Evolutionary conservation across 2,329 filamentous ascomycete species (phyloP).

Genomic region (Epichloe amarillans): DNA sequence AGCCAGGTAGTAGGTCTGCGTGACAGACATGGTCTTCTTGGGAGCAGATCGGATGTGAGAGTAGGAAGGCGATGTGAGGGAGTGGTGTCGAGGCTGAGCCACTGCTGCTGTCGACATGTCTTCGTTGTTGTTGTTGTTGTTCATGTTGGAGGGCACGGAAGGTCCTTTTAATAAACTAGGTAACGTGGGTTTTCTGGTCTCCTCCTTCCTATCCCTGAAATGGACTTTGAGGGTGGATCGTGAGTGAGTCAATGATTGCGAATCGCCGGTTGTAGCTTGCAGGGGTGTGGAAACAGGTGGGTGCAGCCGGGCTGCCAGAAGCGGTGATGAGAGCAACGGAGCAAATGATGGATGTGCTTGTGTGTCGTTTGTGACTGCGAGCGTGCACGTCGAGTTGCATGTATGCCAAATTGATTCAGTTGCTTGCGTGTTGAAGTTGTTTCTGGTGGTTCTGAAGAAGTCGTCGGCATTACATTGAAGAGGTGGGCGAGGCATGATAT

Average conservation of each 20-base stretch:
- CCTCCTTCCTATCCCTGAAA: conserved; percentile 10
- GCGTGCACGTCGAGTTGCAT: not conserved
- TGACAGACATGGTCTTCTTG: conserved; percentile 89
- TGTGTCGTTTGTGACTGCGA: not conserved
- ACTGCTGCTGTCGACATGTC: conserved; percentile 17
- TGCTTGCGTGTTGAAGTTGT: not conserved
- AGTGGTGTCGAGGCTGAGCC: conserved; percentile 13
- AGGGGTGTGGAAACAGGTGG: conserved; percentile 12
- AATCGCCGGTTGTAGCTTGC: conserved; percentile 10
- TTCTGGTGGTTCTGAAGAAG: conserved; percentile 2
- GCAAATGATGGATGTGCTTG: conserved; percentile 17
- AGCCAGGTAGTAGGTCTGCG: conserved; percentile 96
- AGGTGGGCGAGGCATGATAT: conserved; percentile 1
- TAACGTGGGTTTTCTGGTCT: conserved; percentile 3
- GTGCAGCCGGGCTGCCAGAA: conserved; percentile 2
- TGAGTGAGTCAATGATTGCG: conserved; percentile 16
- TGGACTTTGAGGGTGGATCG: not conserved
- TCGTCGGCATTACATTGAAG: not conserved
- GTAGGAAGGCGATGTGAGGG: conserved; percentile 7
- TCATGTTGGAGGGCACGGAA: conserved; percentile 6
- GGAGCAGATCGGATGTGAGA: conserved; percentile 22
- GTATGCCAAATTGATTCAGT: not conserved
- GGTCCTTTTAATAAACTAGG: conserved; percentile 1
- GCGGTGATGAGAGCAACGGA: conserved; percentile 15
- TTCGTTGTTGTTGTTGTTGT: conserved; percentile 5